A percentile compares a stretch with the other conserved stretches of the same genome.
Conservation (phyloP, 768 basidiomycete species). For the Mycena sanguinolenta region DNA sequence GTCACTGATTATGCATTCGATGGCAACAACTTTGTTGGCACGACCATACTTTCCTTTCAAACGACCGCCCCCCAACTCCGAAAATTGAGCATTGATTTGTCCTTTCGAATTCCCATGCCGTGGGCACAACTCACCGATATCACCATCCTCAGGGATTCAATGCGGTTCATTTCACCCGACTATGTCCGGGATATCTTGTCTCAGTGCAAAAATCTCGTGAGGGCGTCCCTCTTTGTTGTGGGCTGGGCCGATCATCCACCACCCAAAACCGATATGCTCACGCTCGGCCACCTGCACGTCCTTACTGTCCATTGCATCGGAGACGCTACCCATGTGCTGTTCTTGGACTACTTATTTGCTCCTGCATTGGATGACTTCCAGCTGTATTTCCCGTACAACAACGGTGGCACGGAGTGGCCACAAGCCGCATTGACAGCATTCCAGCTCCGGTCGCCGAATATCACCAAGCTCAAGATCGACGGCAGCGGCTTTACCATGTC, state of each 20-base stretch:
- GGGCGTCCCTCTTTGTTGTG: not conserved
- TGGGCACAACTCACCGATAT: not conserved
- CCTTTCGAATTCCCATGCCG: not conserved
- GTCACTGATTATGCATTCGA: too few species aligned
- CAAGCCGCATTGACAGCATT: not conserved
- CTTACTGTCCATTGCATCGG: not conserved
- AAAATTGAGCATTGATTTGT: not conserved
- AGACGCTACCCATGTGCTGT: not conserved
- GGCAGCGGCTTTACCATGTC: not conserved
- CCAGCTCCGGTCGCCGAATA: too few species aligned
- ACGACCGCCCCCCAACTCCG: not conserved
- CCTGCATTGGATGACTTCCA: not conserved
- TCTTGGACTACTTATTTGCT: not conserved
- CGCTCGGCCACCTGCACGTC: not conserved
- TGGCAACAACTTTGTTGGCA: too few species aligned
- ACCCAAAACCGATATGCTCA: not conserved
- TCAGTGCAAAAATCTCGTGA: not conserved
- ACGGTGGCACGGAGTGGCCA: not conserved
- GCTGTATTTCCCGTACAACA: not conserved
- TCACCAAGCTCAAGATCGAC: not conserved
- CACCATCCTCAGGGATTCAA: not conserved
- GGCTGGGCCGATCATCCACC: not conserved
- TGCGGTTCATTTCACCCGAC: not conserved
- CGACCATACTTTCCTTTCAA: too few species aligned
- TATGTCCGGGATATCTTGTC: not conserved